Conservation (phyloP, 257 asterid species). For the Henckelia pumila region DNA sequence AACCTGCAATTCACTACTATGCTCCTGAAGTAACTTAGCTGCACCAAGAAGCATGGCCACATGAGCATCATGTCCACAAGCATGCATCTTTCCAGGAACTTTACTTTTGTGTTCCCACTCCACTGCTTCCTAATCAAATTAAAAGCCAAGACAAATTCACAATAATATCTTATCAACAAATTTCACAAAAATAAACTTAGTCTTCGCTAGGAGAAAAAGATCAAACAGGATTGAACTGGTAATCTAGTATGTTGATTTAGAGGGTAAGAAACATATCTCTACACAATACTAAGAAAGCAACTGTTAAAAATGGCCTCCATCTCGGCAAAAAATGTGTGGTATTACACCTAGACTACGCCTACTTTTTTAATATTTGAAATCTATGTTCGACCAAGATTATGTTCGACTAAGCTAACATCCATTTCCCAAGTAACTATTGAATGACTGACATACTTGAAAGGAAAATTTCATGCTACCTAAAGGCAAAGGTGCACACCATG, state of each 20-base stretch:
- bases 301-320: no score
- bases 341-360: no score
- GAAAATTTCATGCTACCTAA: no score
- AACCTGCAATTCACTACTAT: constrained; percentile 43
- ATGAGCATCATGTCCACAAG: constrained; percentile 81
- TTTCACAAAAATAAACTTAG: neutral
- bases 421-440: neutral
- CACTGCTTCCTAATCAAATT: constrained; percentile 50
- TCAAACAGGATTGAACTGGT: neutral
- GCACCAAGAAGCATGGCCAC: constrained; percentile 81
- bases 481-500: no score
- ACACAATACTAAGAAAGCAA: no score
- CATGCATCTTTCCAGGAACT: constrained; percentile 69
- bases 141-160: neutral
- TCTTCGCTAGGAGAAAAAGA: neutral
- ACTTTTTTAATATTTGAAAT: no score
- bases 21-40: constrained; percentile 62
- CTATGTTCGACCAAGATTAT: no score
- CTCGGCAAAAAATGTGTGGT: no score
- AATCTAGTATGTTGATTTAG: no score
- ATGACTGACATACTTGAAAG: no score
- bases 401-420: no score
- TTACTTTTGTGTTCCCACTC: constrained; percentile 79
- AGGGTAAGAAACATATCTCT: no score
- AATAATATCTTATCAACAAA: neutral